phyloP scores from a whole-genome alignment of 495 filamentous ascomycete genomes.

The Beverwykella pulmonaria region DNA sequence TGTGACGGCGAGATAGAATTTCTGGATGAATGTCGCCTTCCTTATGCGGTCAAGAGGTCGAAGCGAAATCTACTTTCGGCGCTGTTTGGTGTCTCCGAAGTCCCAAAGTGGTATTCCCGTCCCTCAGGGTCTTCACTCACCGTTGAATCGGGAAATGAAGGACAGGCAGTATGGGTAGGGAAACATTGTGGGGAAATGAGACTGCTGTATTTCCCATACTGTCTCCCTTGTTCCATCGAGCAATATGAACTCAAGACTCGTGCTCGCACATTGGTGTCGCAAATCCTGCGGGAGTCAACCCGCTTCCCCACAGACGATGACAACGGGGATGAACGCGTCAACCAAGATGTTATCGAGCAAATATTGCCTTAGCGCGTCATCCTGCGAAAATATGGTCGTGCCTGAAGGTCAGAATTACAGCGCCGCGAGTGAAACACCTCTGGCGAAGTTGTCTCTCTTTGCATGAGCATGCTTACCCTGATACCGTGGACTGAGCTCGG shows the following conservation, averaged over 20 bases:
- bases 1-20: conserved; percentile 4
- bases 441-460: too few relatives aligned
- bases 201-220: neutral
- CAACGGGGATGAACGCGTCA: neutral
- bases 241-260: too few relatives aligned
- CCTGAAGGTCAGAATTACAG: neutral
- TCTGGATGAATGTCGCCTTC: conserved; percentile 1
- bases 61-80: neutral
- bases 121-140: neutral
- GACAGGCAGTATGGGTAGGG: neutral
- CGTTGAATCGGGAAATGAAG: neutral
- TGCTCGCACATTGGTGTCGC: neutral
- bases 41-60: neutral
- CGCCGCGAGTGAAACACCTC: too few relatives aligned
- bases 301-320: conserved; percentile 1
- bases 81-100: neutral
- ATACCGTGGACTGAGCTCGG: too few relatives aligned
- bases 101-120: neutral
- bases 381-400: too few relatives aligned
- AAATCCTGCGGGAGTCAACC: conserved; percentile 11
- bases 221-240: too few relatives aligned
- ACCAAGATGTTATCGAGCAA: too few relatives aligned
- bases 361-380: neutral
- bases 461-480: too few relatives aligned
- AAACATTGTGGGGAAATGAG: neutral